phyloP scores from a whole-genome alignment of 2,329 filamentous ascomycete genomes.

The Nothophoma quercina region DNA sequence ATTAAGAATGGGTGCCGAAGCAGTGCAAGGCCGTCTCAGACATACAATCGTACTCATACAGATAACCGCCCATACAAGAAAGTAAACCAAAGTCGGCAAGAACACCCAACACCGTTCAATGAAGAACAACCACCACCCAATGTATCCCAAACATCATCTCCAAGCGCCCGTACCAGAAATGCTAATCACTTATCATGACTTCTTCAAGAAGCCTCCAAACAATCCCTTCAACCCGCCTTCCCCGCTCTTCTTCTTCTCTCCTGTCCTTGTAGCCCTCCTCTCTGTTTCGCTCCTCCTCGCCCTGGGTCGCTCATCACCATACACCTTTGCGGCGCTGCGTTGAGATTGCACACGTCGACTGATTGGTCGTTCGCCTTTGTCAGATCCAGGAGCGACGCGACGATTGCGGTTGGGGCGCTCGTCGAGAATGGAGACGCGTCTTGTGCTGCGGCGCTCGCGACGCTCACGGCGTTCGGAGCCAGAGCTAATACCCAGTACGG shows the following conservation, averaged over 20 bases:
- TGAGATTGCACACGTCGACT: conserved; percentile 40
- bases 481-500: conserved; percentile 34
- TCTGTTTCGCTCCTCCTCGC: conserved; percentile 39
- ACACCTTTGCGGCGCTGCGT: conserved; percentile 32
- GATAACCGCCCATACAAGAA: conserved; percentile 4
- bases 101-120: background rate
- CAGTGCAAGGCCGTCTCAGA: conserved; percentile 10
- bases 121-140: conserved; percentile 10
- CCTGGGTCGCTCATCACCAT: conserved; percentile 33
- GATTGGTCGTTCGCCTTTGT: conserved; percentile 40
- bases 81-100: background rate
- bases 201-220: conserved; percentile 44
- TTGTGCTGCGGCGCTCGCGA: conserved; percentile 34
- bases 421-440: conserved; percentile 37
- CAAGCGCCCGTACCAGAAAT: conserved; percentile 5
- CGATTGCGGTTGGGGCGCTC: conserved; percentile 39
- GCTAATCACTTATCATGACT: conserved; percentile 5
- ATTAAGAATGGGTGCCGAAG: too few relatives aligned
- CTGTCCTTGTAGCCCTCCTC: conserved; percentile 20
- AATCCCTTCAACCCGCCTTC: conserved; percentile 39
- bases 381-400: conserved; percentile 36
- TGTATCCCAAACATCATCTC: conserved; percentile 2
- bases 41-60: conserved; percentile 20
- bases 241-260: conserved; percentile 42
- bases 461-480: conserved; percentile 41